Evolutionary conservation across 805 yeast genomes (phyloP), one percentile per base, ranked within the genome.

Genomic region (Maudiozyma saulgeensis): DNA sequence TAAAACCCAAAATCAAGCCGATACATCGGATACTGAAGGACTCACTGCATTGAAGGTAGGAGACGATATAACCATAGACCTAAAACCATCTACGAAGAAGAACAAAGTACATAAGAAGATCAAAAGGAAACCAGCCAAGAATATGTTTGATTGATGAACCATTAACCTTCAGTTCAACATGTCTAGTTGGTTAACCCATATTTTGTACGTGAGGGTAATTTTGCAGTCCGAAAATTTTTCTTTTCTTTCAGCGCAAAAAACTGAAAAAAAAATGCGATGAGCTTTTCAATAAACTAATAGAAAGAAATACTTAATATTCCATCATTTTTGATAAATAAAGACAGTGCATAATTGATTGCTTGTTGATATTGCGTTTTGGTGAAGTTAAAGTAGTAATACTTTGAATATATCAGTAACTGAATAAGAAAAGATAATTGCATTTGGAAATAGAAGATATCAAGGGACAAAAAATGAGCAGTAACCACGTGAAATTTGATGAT

Each of bases 401-500:
- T n/a, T 37, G 13, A 37, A 3, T n/a, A 18, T 37, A 5, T 37
- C 5, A 28, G 3, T 9, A 28, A 28, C 9, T 21, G 23, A 21
- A 21, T 21, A 21, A 21, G 23, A 21, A 4, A 21, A 21, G 23
- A 4, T 21, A 21, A 21, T 21, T 21, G 23, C 23, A 21, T 21
- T 21, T 21, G 23, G 23, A 21, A 21, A 21, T 3, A 4, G 23
- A 21, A 21, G 23, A 21, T 21, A 21, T 21, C 4, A 4, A 21
- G 23, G 23, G 23, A 21, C 23, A 21, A 6, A 35, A 35, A 19
- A 43, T n/a, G 16, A 41, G 39, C 18, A 23, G 32, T 21, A 52
- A 49, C 25, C 62, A 60, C 43, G 51, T 56, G 44, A 61, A 58
- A 39, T 63, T 63, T 48, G 63, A 49, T 19, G 64, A 58, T 8